Percentiles rank a stretch among this genome's conserved stretches.
phyloP scores from a whole-genome alignment of 2,329 filamentous ascomycete species.

The Penicillium sp. region DNA sequence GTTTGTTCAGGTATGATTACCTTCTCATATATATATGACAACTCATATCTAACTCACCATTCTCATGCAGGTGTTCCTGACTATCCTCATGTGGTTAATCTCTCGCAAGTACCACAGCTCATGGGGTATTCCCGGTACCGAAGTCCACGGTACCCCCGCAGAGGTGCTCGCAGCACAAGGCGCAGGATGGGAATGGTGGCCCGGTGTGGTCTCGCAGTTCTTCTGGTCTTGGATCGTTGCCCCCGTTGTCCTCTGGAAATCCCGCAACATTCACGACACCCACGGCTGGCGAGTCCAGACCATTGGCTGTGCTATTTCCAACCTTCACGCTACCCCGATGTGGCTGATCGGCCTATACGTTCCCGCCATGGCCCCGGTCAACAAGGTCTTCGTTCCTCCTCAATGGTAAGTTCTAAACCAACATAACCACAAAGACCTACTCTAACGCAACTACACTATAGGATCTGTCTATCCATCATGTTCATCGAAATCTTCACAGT shows the following conservation, averaged over 20 bases:
- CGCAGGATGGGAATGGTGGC: constrained; percentile 63
- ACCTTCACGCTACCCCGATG: constrained; percentile 63
- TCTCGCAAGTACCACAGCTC: constrained; percentile 64
- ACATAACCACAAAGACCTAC: neutral
- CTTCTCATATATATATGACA: neutral
- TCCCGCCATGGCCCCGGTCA: constrained; percentile 52
- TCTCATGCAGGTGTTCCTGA: constrained; percentile 53
- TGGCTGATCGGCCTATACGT: constrained; percentile 61
- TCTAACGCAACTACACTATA: neutral
- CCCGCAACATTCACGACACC: constrained; percentile 61
- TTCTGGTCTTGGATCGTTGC: constrained; percentile 22
- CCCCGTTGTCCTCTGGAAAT: constrained; percentile 54
- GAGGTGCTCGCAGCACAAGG: constrained; percentile 38
- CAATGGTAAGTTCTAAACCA: constrained; percentile 45
- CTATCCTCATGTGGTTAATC: constrained; percentile 57
- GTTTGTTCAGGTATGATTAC: constrained; percentile 51
- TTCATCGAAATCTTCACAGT: constrained; percentile 63
- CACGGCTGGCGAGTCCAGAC: constrained; percentile 67
- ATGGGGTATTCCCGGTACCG: constrained; percentile 50
- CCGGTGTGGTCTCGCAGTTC: constrained; percentile 26
- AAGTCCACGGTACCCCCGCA: constrained; percentile 48
- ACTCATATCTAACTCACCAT: constrained; percentile 1
- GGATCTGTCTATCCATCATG: constrained; percentile 59
- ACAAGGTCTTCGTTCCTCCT: constrained; percentile 57
- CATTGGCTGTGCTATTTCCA: constrained; percentile 49